phyloP scores from a whole-genome alignment of 306 rosid species.

The Begonia loranthoides region DNA sequence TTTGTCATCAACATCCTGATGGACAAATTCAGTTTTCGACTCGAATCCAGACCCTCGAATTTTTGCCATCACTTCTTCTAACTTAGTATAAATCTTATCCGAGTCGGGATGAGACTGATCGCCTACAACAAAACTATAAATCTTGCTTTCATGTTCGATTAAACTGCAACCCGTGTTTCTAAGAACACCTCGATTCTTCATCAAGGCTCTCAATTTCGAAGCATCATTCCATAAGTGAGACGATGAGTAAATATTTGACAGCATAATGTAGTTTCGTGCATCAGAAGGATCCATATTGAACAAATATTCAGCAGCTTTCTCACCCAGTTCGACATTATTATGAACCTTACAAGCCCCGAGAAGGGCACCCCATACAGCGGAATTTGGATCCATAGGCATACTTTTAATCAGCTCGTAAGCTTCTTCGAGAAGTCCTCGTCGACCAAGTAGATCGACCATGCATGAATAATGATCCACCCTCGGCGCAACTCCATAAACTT shows the following conservation, averaged over 20 bases:
- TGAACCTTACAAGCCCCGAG: slow-evolving; percentile 62
- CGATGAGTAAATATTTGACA: slow-evolving; percentile 55
- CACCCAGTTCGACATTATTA: slow-evolving; percentile 42
- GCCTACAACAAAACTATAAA: slow-evolving; percentile 41
- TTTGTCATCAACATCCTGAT: slow-evolving; percentile 54
- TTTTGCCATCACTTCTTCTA: slow-evolving; percentile 41
- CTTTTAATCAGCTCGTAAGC: slow-evolving; percentile 41
- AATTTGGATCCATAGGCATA: slow-evolving; percentile 63
- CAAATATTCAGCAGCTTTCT: slow-evolving; percentile 52
- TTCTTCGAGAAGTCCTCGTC: slow-evolving; percentile 40
- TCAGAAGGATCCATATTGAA: slow-evolving; percentile 44
- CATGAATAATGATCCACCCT: slow-evolving; percentile 70
- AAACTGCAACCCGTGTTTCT: slow-evolving; percentile 51
- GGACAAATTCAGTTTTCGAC: slow-evolving; percentile 40
- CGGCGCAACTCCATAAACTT: slow-evolving; percentile 39
- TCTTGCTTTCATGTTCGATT: slow-evolving; percentile 42
- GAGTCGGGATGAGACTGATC: slow-evolving; percentile 53
- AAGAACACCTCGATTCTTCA: slow-evolving; percentile 40
- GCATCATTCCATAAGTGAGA: slow-evolving; percentile 60
- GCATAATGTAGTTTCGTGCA: slow-evolving; percentile 57
- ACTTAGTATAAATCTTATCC: slow-evolving; percentile 38
- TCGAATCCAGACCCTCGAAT: slow-evolving; percentile 45
- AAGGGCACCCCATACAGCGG: slow-evolving; percentile 78
- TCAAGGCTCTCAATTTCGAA: slow-evolving; percentile 43
- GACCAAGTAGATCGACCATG: slow-evolving; percentile 83